Base-by-base conservation (phyloP, 2,329 filamentous ascomycete species). In the Pleomassaria siparia region DNA sequence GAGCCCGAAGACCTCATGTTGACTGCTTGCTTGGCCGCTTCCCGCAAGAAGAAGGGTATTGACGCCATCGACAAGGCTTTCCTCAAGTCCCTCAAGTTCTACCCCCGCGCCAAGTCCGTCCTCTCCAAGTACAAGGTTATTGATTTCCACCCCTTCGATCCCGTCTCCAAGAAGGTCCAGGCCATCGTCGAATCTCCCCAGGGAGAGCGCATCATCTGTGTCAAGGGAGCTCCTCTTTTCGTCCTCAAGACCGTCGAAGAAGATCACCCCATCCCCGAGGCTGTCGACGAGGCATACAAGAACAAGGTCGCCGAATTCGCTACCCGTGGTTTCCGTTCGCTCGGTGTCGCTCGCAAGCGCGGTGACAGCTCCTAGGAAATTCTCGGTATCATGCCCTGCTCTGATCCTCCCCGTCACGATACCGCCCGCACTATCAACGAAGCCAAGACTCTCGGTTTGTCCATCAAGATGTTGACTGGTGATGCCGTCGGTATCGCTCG, bases 41-140 rank as follows among this genome's bases (percentile, higher is more conserved):
- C 87, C 59, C 88, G 89, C 77, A 95, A 94, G 83, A 92, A 91
- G 82, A 95, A 95, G 80, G 90, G 89, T 78, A 91, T 95, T 56
- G 90, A 95, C 70, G 88, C 91, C 59, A 95, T 95, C 62, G 91
- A 95, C 81, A 94, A 92, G 80, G 90, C 89, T 69, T 95, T 95
- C 80, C 80, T 95, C 60, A 95, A 94, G 79, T 82, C 87, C 18
- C 84, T 95, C 55, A 83, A 83, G 69, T 86, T 80, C 76, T 95
- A 95, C 72, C 90, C 90, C 54, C 83, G 83, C 54, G 89, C 89
- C 74, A 95, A 94, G 81, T 73, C 77, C 53, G 85, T 88, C 45
- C 82, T 95, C 45, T 83, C 83, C 75, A 89, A 89, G 77, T 95
- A 92, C 82, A 87, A 86, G 74, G 87, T 91, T 50, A 75, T 92